These are phyloP conservation scores for Neonectria coccinea DNA, from an alignment of 2,329 filamentous ascomycete species.

Conservation along the genomic window DNA sequence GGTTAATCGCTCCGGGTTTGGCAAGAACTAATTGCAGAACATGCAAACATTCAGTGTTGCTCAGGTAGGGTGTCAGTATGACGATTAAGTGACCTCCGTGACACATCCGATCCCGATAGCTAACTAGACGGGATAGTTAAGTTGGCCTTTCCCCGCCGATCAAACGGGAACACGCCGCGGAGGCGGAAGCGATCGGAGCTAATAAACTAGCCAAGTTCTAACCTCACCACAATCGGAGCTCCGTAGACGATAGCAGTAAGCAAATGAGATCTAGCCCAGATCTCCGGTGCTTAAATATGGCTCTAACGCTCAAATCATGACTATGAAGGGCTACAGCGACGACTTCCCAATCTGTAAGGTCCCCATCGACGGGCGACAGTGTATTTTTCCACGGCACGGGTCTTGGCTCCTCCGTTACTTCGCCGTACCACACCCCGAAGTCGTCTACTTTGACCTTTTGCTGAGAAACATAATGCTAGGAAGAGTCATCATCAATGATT, in stretches of 20 bases:
- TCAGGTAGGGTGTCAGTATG: conserved; percentile 34
- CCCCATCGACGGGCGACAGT: not conserved
- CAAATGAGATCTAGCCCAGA: no score
- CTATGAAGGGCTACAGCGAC: no score
- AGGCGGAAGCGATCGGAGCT: not conserved
- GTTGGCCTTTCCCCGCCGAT: not conserved
- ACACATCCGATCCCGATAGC: not conserved
- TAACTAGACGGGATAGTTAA: not conserved
- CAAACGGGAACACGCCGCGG: not conserved
- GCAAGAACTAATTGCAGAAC: not conserved
- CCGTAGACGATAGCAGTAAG: no score
- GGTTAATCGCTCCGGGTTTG: not conserved
- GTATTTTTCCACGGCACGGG: not conserved
- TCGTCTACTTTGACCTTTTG: not conserved
- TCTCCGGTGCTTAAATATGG: no score
- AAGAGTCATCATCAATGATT: not conserved
- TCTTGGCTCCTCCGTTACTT: not conserved
- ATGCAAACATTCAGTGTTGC: not conserved
- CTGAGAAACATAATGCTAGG: not conserved
- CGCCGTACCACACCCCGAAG: not conserved
- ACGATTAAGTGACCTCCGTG: conserved; percentile 26
- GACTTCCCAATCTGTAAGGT: no score
- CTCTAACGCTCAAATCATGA: no score
- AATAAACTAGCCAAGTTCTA: not conserved
- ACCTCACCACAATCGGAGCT: not conserved